Base-by-base conservation (phyloP, 2,329 filamentous ascomycete genomes). In the Ophiostoma piceae region DNA sequence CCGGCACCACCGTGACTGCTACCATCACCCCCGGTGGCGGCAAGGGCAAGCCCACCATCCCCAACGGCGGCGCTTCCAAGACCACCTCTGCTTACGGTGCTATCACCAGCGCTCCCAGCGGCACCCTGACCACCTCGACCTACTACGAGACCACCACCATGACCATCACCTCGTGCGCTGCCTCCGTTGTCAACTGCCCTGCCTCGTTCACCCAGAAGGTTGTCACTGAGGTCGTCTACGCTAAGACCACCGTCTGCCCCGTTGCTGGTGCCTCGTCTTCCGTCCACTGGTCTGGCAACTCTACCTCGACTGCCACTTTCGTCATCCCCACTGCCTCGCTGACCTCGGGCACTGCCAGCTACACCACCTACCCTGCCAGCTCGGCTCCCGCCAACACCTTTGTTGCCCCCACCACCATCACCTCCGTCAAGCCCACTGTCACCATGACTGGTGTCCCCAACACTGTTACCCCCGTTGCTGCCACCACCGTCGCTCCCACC, bases 81-180 rank as follows among this genome's bases (percentile, higher is more conserved):
- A 16, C 14, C 35, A 57, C 66, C n/a, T 22, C 69, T 16, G 60
- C 22, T 32, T 29, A 26, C 26, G 57, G 26, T 12, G 41, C 37
- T 35, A n/a, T 32, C 51, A 68, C 65, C 68, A 70, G 9, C 35
- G n/a, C 7, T 29, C 65, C 68, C 57, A 67, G 12, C 62, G 51
- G 16, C 11, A 43, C 54, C 68, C 60, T 73, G 54, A 73, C 71
- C 57, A 76, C 74, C 22, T 76, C 74, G 62, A 77, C 76, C n/a
- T 67, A 73, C 71, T 66, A 47, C 35, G 69, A 71, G 69, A 77
- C 76, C 60, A 68, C 68, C 67, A 73, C 72, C 41, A 74, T 76
- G 70, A 77, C 76, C 70, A 74, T 77, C 72, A 77, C 76, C 39
- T 75, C 73, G 35, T 77, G 76, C 68, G 75, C 73, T 2, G 76